Conservation (phyloP, 768 basidiomycete genomes). For the Rhodotorula diobovata region DNA sequence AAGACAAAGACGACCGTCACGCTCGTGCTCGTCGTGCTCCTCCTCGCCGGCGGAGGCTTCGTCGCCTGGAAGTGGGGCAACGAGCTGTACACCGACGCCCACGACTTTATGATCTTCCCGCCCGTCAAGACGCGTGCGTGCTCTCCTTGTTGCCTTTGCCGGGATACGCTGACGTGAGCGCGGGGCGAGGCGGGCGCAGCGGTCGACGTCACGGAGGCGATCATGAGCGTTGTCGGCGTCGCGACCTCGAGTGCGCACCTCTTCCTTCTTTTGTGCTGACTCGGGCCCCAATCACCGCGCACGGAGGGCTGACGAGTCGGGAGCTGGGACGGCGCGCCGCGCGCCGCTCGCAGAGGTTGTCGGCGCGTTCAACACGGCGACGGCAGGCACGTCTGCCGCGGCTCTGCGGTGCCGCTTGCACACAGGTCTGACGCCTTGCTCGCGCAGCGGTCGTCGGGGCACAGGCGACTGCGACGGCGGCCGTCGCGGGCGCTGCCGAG, state of each 20-base stretch:
- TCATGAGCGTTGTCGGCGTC: not conserved
- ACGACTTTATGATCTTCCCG: slow-evolving; percentile 10
- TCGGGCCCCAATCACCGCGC: too few relatives aligned
- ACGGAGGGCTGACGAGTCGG: not conserved
- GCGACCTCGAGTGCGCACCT: not conserved
- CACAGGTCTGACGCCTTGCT: too few relatives aligned
- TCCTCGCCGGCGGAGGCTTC: not conserved
- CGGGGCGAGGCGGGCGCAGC: not conserved
- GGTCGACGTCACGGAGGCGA: not conserved
- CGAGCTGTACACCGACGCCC: not conserved
- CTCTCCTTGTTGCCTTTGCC: not conserved
- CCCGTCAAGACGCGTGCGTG: slow-evolving; percentile 8
- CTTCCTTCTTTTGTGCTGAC: not conserved
- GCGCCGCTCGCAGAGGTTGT: not conserved
- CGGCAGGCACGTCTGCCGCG: not conserved
- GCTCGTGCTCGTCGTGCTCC: not conserved
- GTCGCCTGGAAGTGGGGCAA: slow-evolving; percentile 3
- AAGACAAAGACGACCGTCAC: not conserved
- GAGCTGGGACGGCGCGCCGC: not conserved
- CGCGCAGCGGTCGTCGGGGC: slow-evolving; percentile 1
- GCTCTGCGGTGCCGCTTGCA: fast-evolving
- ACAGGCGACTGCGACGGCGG: not conserved
- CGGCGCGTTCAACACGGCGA: not conserved
- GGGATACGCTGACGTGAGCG: not conserved
- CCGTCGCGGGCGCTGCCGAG: not conserved